A percentile compares a stretch with the other conserved stretches of the same genome.
Evolutionary conservation across 768 basidiomycete species (phyloP).

Genomic region (Lactarius tabidus): DNA sequence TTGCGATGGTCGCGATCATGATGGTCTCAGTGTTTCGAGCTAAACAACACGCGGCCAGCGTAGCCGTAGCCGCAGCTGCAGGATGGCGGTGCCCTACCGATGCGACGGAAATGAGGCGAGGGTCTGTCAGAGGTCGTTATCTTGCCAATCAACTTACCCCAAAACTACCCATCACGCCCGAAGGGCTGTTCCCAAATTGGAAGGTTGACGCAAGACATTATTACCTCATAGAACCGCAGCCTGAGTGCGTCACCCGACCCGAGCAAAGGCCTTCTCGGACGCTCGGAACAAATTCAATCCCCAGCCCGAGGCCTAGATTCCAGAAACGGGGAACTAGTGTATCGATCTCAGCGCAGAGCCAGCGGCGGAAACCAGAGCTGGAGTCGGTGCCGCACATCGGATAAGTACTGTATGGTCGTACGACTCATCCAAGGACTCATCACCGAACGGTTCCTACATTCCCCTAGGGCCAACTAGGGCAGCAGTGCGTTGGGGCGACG

Average conservation of each 20-base stretch:
- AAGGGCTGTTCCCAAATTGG: background rate
- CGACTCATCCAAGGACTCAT: background rate
- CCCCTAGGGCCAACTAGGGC: background rate
- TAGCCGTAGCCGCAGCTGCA: constrained; percentile 2
- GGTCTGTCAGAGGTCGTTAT: constrained; percentile 4
- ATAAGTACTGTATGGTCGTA: background rate
- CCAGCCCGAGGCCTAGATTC: background rate
- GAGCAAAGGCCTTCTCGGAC: background rate
- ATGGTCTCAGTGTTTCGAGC: background rate
- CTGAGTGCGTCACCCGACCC: too few species aligned
- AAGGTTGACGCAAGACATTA: background rate
- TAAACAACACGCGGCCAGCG: background rate
- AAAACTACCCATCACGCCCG: constrained; percentile 1
- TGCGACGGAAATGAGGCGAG: constrained; percentile 1
- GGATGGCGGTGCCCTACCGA: background rate
- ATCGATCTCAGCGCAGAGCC: background rate
- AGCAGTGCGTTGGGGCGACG: background rate
- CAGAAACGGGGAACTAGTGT: background rate
- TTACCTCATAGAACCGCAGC: background rate
- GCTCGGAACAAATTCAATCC: background rate
- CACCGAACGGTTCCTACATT: background rate
- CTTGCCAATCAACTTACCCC: constrained; percentile 1
- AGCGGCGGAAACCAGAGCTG: background rate
- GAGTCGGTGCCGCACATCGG: background rate
- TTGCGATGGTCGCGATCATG: background rate